Conservation (phyloP, 192 early-diverging fungal species). For the Coemansia javaensis region DNA sequence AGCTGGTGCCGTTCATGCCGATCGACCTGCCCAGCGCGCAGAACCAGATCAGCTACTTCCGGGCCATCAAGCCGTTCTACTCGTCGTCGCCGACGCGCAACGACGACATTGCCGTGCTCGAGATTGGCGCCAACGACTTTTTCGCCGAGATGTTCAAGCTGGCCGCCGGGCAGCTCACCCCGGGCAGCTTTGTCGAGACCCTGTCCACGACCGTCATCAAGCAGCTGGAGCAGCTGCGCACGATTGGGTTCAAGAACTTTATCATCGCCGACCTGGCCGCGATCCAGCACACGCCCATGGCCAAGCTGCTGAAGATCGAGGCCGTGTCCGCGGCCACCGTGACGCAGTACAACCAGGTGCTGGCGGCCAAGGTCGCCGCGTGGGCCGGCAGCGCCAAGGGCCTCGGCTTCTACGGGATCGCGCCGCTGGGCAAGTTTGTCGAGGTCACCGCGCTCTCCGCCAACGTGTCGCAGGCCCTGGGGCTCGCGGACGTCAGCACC, state of each 20-base stretch:
- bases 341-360: constrained; percentile 16
- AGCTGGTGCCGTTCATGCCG: constrained; percentile 6
- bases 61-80: constrained; percentile 13
- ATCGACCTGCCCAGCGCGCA: constrained; percentile 34
- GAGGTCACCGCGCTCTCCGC: constrained; percentile 21
- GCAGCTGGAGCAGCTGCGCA: constrained; percentile 30
- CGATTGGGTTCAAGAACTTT: constrained; percentile 38
- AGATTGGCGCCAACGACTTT: constrained; percentile 33
- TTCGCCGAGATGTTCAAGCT: constrained; percentile 26
- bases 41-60: constrained; percentile 32
- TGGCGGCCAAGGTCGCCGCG: constrained; percentile 16
- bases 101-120: constrained; percentile 23
- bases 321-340: constrained; percentile 20
- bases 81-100: constrained; percentile 5
- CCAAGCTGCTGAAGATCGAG: constrained; percentile 10
- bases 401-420: constrained; percentile 12
- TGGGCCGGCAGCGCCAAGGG: constrained; percentile 24
- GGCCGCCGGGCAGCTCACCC: constrained; percentile 7
- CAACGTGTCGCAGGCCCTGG: constrained; percentile 17
- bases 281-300: constrained; percentile 34
- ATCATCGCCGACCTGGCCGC: constrained; percentile 28
- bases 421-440: constrained; percentile 36
- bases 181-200: constrained; percentile 19
- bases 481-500: constrained; percentile 24
- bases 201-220: constrained; percentile 13